Evolutionary conservation across 129 eudicot genomes (phyloP).

Genomic region (Tagetes erecta): DNA sequence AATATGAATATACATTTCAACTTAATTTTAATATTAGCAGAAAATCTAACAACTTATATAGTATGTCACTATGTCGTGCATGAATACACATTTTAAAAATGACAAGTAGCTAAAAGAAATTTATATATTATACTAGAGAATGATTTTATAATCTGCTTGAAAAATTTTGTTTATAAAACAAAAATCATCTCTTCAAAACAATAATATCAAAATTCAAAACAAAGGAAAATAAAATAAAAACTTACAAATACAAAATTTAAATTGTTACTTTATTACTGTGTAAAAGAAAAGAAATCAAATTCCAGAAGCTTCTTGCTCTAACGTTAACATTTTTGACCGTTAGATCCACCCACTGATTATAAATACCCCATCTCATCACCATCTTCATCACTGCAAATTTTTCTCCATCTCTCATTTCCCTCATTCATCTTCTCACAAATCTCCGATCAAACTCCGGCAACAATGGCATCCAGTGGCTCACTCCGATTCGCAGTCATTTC

Average conservation of each 20-base stretch:
- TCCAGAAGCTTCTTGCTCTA: neutral
- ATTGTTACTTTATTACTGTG: neutral
- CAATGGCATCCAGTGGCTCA: constrained; percentile 31
- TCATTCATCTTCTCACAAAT: neutral
- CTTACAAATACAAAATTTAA: neutral
- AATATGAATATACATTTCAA: too few relatives aligned
- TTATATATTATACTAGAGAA: too few relatives aligned
- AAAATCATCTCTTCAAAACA: too few relatives aligned
- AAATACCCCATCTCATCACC: constrained; percentile 6
- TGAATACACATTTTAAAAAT: too few relatives aligned
- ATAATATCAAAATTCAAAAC: too few relatives aligned
- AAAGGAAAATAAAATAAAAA: too few relatives aligned
- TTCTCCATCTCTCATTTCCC: neutral
- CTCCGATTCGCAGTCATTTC: neutral
- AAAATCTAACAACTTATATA: too few relatives aligned
- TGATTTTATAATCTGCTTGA: too few relatives aligned
- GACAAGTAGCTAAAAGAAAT: too few relatives aligned
- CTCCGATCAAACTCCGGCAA: neutral
- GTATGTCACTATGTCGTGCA: too few relatives aligned
- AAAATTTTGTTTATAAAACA: too few relatives aligned
- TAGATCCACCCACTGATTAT: neutral
- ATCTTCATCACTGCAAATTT: neutral
- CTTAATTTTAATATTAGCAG: too few relatives aligned
- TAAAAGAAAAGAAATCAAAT: neutral
- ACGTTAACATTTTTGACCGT: constrained; percentile 39